These are phyloP conservation scores for Cenchrus americanus DNA, from an alignment of 176 grass and related monocot genomes.

Conservation along the genomic window DNA sequence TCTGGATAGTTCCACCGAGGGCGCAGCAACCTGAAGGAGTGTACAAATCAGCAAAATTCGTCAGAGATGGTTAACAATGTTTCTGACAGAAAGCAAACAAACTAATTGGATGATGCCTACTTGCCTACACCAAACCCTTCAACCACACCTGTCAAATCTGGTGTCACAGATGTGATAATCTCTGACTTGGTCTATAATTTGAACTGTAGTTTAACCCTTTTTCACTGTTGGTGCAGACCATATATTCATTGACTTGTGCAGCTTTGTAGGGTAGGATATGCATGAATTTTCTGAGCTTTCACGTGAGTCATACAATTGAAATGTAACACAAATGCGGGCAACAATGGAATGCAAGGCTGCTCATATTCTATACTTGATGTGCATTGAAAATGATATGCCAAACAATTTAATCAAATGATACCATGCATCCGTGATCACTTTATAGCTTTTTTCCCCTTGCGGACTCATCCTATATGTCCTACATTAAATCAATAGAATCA, in stretches of 20 bases:
- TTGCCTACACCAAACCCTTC: conserved; percentile 29
- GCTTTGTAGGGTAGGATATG: background rate
- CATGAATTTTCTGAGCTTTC: background rate
- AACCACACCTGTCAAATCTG: conserved; percentile 35
- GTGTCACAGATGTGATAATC: conserved; percentile 19
- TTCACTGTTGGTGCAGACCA: background rate
- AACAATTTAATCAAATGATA: background rate
- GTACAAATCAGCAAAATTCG: background rate
- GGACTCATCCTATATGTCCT: background rate
- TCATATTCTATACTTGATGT: background rate
- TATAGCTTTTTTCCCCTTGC: background rate
- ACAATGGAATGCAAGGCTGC: background rate
- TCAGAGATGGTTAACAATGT: background rate
- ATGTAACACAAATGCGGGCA: background rate
- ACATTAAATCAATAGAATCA: background rate
- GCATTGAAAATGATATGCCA: background rate
- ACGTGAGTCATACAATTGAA: background rate
- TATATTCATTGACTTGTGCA: background rate
- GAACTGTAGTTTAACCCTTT: background rate
- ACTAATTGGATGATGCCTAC: background rate
- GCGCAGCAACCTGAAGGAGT: conserved; percentile 11
- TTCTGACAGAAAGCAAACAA: conserved; percentile 23
- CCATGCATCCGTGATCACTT: background rate
- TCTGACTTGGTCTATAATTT: background rate
- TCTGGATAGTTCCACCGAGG: background rate